Conservation (phyloP, 75 land plant species). For the Larix kaempferi region DNA sequence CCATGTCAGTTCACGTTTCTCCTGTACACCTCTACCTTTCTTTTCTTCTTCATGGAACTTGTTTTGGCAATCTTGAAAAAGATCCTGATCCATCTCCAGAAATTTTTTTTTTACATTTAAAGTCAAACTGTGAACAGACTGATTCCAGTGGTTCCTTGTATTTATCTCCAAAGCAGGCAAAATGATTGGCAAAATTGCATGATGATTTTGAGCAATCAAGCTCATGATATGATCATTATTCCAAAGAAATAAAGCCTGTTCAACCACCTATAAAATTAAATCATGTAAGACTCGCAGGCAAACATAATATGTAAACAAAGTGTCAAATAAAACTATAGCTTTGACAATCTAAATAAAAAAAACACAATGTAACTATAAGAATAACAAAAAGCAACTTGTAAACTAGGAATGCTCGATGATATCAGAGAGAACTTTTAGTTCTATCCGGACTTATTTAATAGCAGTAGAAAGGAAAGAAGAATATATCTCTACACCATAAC, state of each 20-base stretch:
- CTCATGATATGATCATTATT: conserved; percentile 73
- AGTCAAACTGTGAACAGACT: conserved; percentile 73
- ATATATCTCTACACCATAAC: too few relatives aligned
- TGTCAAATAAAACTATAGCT: too few relatives aligned
- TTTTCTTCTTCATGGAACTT: conserved; percentile 63
- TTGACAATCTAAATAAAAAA: too few relatives aligned
- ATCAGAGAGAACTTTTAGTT: too few relatives aligned
- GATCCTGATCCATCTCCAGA: conserved; percentile 57
- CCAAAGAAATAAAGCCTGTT: conserved; percentile 76
- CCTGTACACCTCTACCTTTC: conserved; percentile 20
- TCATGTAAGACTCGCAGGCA: too few relatives aligned
- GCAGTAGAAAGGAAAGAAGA: too few relatives aligned
- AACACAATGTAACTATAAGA: too few relatives aligned
- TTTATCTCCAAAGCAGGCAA: conserved; percentile 70
- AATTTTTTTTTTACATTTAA: conserved; percentile 67
- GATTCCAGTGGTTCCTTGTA: conserved; percentile 71
- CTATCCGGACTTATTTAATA: too few relatives aligned
- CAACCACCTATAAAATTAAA: conserved; percentile 53
- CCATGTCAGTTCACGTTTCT: conserved; percentile 61
- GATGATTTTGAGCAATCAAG: conserved; percentile 67
- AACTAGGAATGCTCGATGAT: too few relatives aligned
- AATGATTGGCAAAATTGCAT: conserved; percentile 64
- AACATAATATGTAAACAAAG: too few relatives aligned
- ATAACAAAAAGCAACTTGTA: too few relatives aligned
- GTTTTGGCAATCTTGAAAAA: conserved; percentile 62